Evolutionary conservation across 2,329 filamentous ascomycete species (phyloP).

Genomic region (Huntiella savannae): DNA sequence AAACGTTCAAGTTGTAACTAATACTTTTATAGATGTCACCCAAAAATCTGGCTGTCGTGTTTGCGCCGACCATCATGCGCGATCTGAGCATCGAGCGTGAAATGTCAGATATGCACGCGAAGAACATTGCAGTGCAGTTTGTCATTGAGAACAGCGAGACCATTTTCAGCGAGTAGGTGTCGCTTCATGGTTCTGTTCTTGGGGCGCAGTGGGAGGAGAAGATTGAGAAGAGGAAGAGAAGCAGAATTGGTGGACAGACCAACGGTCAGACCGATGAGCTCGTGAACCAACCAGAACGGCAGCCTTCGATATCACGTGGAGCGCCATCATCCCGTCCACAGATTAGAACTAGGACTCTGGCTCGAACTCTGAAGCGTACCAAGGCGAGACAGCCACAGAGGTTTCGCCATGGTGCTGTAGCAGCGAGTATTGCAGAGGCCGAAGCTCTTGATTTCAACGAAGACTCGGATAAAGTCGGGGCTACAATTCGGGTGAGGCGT

Average conservation of each 20-base stretch:
- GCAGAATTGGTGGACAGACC: neutral
- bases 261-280: neutral
- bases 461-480: neutral
- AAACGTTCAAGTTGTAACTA: neutral
- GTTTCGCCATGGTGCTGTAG: neutral
- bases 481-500: neutral
- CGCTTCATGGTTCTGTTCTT: conserved; percentile 7
- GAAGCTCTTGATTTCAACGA: neutral
- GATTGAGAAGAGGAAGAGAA: neutral
- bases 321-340: neutral
- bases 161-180: conserved; percentile 43
- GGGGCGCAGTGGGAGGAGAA: neutral
- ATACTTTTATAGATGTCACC: conserved; percentile 56
- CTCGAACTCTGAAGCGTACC: neutral
- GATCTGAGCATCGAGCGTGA: conserved; percentile 77
- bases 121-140: conserved; percentile 83
- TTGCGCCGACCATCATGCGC: conserved; percentile 93
- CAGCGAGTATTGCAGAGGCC: neutral
- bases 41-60: conserved; percentile 89
- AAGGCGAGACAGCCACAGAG: neutral
- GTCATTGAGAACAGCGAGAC: conserved; percentile 75
- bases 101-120: conserved; percentile 87
- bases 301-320: no score
- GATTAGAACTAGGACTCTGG: neutral
- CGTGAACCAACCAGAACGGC: conserved; percentile 1